Evolutionary conservation across 2,329 filamentous ascomycete genomes (phyloP).

Genomic region (Amphichorda felina): DNA sequence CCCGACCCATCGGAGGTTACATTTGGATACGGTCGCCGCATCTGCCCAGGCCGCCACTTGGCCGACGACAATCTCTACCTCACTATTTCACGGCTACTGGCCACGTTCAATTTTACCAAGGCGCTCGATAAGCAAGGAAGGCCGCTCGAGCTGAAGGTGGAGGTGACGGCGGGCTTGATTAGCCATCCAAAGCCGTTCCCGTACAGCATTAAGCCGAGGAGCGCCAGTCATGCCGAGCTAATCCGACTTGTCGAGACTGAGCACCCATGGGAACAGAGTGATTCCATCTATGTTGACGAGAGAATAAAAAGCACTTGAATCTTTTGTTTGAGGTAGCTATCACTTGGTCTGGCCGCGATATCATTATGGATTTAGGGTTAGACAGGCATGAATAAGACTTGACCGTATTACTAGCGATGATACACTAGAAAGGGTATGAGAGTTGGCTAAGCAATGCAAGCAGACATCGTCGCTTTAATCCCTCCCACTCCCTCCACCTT

Average conservation of each 20-base stretch:
- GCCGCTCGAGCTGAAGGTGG: slow-evolving; percentile 2
- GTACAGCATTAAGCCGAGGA: slow-evolving; percentile 5
- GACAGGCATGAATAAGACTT: too few relatives aligned
- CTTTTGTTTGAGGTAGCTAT: too few relatives aligned
- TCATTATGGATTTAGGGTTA: too few relatives aligned
- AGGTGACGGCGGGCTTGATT: slow-evolving; percentile 4
- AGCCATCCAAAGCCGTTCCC: slow-evolving; percentile 6
- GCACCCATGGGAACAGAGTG: slow-evolving; percentile 7
- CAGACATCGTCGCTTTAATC: too few relatives aligned
- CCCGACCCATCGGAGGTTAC: slow-evolving; percentile 6
- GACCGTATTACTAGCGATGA: too few relatives aligned
- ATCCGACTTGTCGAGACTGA: slow-evolving; percentile 5
- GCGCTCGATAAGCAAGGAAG: slow-evolving; percentile 19
- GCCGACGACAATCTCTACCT: slow-evolving; percentile 9
- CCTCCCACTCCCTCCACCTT: too few relatives aligned
- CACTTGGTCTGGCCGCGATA: too few relatives aligned
- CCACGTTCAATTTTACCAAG: slow-evolving; percentile 26
- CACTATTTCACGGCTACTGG: slow-evolving; percentile 21
- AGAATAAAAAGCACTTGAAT: too few relatives aligned
- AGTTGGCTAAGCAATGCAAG: too few relatives aligned
- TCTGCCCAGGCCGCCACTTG: slow-evolving; percentile 10
- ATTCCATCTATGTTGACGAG: too few relatives aligned
- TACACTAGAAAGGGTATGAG: too few relatives aligned
- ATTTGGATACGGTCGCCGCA: slow-evolving; percentile 10
- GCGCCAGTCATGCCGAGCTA: slow-evolving; percentile 5